Evolutionary conservation across 2,329 filamentous ascomycete species (phyloP), one percentile per base, ranked within the genome.

Genomic region (Neodidymelliopsis sp.): DNA sequence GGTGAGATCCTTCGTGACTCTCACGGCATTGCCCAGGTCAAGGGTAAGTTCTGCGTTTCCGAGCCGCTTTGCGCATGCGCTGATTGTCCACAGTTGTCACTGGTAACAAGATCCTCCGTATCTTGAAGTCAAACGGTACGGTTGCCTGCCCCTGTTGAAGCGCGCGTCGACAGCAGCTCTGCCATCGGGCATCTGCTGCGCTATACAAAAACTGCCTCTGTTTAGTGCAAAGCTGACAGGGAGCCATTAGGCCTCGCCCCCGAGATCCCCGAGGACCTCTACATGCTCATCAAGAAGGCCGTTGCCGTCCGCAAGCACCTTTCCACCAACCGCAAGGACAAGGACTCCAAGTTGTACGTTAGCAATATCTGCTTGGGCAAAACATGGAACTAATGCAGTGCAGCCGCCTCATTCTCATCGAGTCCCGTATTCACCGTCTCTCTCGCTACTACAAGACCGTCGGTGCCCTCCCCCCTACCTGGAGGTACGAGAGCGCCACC

Each of bases 271-370:
- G 94, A 99, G 87, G 94, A 99, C 81, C 89, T 97, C 69, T 99
- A 97, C 89, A 96, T 96, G 90, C 85, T 97, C 79, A 97, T 97
- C 90, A 97, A 97, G 90, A 99, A 99, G 91, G 93, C 95, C 77
- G 74, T 70, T 49, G 64, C 67, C 76, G 94, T 99, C 83, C 93
- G 94, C 84, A 99, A 99, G 90, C 95, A 99, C 83, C 91, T 99
- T 69, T 91, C 97, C 87, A 91, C 91, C 82, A 99, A 99, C 89
- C 93, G 94, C 82, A 99, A 99, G 88, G 94, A 99, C 86, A 96
- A 91, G 85, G 94, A 99, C 86, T 90, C 88, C 85, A 99, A 99
- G 86, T 99, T 99, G 64, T 69, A 65, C 27, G 65, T 66, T 42
- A 16, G 9, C 28, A 20, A 16, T 4, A 36, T 25, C 4, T 13